Evolutionary conservation across 768 basidiomycete genomes (phyloP), one percentile per base, ranked within the genome.

Genomic region (Tephrocybe sp.): DNA sequence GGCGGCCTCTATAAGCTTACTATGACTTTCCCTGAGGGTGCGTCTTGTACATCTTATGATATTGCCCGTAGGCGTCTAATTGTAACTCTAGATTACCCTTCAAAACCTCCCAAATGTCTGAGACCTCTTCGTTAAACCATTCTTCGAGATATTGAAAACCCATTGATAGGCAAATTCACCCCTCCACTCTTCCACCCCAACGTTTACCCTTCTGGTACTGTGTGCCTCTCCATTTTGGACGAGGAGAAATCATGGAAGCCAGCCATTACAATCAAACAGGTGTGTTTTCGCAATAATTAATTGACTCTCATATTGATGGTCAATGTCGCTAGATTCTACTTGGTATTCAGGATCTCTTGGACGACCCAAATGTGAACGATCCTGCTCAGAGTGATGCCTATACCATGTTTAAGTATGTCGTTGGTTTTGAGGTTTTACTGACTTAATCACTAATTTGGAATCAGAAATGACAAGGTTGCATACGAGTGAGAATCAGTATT

Each of bases 171-270:
- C 75, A 98, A 98, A 85, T 98, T 98, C 72, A 75, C 84, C 1
- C 97, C 96, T 2, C 87, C 96, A 32, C 74, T 98, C 43, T 98
- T 98, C 74, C 96, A 99, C 66, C 95, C 96, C 22, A 98, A 98
- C 65, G 95, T 99, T 48, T 99, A 98, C 65, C 97, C 97, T 0
- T 98, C 96, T 26, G 97, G 97, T 20, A 99, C 97, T 16, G 95
- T 98, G 40, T 98, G 96, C 68, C 76, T 99, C 23, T 98, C 95
- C 10, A 99, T 99, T 63, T 72, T 99, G 48, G 96, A 98, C 63
- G 97, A 99, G 65, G 97, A 99, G 71, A 98, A 99, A 68, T 87
- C 87, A 1, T 99, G 97, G 97, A 98, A 98, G 65, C 94, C 97
- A 20, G 91, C 94, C 6, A 98, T 99, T 60, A 98, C 97, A 1